A percentile compares a stretch with the other conserved stretches of the same genome.
These are phyloP conservation scores for Marchantia paleacea DNA, from an alignment of 225 moss, liverwort and hornwort species.

Conservation along the genomic window DNA sequence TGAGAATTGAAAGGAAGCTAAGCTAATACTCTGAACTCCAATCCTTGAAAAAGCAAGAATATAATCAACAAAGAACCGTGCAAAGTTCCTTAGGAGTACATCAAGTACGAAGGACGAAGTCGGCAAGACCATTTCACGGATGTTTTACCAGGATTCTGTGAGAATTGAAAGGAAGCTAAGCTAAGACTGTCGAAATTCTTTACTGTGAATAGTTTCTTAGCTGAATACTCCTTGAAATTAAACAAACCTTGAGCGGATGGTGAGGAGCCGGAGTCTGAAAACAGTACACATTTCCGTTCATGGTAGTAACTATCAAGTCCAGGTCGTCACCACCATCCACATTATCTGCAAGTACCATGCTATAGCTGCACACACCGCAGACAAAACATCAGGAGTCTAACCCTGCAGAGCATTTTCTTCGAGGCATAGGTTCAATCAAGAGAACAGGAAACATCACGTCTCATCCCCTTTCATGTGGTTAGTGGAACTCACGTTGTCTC, in stretches of 20 bases:
- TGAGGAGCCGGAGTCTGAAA: slow-evolving; percentile 84
- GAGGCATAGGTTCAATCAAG: neutral
- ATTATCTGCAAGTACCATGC: slow-evolving; percentile 98
- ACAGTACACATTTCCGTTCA: slow-evolving; percentile 99
- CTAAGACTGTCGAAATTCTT: no score
- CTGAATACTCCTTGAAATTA: slow-evolving; percentile 1
- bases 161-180: no score
- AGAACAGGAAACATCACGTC: no score
- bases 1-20: no score
- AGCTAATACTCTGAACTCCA: no score
- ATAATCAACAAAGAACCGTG: no score
- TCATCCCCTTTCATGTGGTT: neutral
- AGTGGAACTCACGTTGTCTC: slow-evolving; percentile 72
- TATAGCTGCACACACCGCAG: slow-evolving; percentile 57
- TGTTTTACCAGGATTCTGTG: no score
- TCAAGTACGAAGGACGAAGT: no score
- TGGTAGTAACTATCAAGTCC: slow-evolving; percentile 87
- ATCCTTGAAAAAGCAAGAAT: no score
- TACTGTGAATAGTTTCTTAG: neutral
- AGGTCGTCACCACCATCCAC: slow-evolving; percentile 99
- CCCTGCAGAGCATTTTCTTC: neutral
- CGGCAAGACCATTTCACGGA: no score
- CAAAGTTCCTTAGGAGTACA: no score
- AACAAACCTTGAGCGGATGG: slow-evolving; percentile 87
- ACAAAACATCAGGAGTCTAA: neutral